Base-by-base conservation (phyloP, 768 basidiomycete genomes). In the Tricholoma matsutake region DNA sequence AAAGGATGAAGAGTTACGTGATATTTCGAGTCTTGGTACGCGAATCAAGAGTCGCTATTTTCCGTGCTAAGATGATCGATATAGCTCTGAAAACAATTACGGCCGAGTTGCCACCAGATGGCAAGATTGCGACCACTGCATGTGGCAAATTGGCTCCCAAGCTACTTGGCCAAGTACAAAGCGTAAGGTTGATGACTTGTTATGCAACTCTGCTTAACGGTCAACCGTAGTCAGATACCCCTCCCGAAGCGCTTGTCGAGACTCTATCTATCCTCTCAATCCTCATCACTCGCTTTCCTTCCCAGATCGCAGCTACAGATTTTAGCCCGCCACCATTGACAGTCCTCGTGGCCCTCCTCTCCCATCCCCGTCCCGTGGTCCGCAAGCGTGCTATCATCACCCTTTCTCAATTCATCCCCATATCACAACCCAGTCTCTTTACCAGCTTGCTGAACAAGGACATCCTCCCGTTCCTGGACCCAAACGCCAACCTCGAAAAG, bases 1-100 rank as follows among this genome's bases (percentile, higher is more conserved):
- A 22, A 86, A 91, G 70, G 94, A 98, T 57, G 96, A 98, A 67
- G 95, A 97, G 66, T 78, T 96, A 56, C 81, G 97, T 61, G 96
- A 98, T 77, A 95, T 99, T 58, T 94, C 96, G 8, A 89, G 89
- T 47, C 83, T 98, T 58, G 96, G 96, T 97, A 55, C 60, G 82
- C 64, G 6, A 39, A 51, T 58, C n/a, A 20, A n/a, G 5, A 45
- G 7, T 29, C 10, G 45, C 45, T 7, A 35, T 22, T 35, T 6
- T 4, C 16, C 29, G 10, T 47, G 6, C 32, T 53, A 47, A 56
- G 34, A 22, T 39, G 47, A 28, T 34, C 47, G 64, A 10, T 51
- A 31, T 66, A 96, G 96, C 94, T 4, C 79, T 99, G 60, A 98
- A 98, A 77, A 96, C 94, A 3, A 95, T 98, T 65, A 94, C 95